Evolutionary conservation across 1,284 basidiomycete species (phyloP).

Genomic region (Naganishia cerealis): DNA sequence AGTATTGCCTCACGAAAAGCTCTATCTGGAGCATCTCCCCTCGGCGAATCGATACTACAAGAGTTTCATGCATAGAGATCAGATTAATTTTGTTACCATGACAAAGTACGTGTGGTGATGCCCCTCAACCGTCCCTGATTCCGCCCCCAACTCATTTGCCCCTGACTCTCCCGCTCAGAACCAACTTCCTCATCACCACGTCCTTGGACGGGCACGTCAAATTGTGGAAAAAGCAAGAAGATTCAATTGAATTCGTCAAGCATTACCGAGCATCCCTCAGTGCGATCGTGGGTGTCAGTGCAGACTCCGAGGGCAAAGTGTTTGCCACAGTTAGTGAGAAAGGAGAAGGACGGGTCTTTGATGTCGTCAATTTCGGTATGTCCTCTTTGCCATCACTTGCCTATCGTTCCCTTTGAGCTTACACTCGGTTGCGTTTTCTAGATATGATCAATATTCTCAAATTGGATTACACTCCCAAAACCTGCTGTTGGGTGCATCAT

Average conservation of each 20-base stretch:
- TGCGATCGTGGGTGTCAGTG: constrained; percentile 74
- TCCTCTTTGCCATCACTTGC: constrained; percentile 25
- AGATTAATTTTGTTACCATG: constrained; percentile 80
- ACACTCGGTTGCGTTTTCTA: constrained; percentile 47
- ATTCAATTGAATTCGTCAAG: constrained; percentile 89
- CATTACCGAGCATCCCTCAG: constrained; percentile 87
- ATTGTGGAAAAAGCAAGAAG: constrained; percentile 96
- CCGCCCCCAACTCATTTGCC: neutral
- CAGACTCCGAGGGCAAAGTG: constrained; percentile 87
- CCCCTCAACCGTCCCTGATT: neutral
- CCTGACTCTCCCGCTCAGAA: constrained; percentile 58
- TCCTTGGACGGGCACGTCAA: constrained; percentile 94
- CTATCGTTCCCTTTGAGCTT: neutral
- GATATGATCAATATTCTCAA: constrained; percentile 99
- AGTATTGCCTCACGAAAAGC: constrained; percentile 73
- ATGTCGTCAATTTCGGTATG: constrained; percentile 92
- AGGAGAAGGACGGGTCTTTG: constrained; percentile 87
- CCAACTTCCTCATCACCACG: constrained; percentile 89
- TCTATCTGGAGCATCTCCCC: constrained; percentile 89
- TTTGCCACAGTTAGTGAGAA: constrained; percentile 86
- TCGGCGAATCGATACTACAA: constrained; percentile 91
- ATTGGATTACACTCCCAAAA: constrained; percentile 75
- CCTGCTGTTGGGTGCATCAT: constrained; percentile 90
- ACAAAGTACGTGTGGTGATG: constrained; percentile 62
- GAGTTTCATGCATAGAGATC: constrained; percentile 97